These are phyloP conservation scores for Antitrichia curtipendula DNA, from an alignment of 225 moss, liverwort and hornwort genomes.

Conservation along the genomic window DNA sequence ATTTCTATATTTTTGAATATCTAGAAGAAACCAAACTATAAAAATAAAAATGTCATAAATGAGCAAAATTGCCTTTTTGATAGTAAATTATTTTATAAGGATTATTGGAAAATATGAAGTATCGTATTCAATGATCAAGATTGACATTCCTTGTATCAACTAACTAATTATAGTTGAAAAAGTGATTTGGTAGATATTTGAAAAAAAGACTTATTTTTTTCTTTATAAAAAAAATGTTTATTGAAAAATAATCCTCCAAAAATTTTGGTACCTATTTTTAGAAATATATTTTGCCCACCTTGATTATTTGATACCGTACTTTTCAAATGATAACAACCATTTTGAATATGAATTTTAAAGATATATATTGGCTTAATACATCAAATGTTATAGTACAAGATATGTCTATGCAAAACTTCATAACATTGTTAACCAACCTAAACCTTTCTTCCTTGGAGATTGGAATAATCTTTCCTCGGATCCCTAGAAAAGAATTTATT, in stretches of 20 bases:
- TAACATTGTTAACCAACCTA: neutral
- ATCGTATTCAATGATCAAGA: rapidly evolving
- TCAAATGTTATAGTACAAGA: neutral
- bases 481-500: neutral
- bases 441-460: neutral
- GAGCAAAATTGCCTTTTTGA: rapidly evolving
- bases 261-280: neutral
- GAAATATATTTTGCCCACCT: neutral
- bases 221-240: neutral
- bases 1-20: neutral
- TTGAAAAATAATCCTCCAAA: neutral
- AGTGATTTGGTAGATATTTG: neutral
- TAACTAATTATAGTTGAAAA: neutral
- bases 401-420: neutral
- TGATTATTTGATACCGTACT: rapidly evolving
- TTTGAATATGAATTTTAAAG: neutral
- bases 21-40: neutral
- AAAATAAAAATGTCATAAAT: neutral
- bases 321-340: neutral
- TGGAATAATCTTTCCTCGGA: rapidly evolving
- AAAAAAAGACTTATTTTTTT: neutral
- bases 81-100: neutral
- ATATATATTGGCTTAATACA: too few relatives aligned
- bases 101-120: neutral
- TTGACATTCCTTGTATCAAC: rapidly evolving